These are phyloP conservation scores for Fusarium annulatum DNA, from an alignment of 2,329 filamentous ascomycete genomes.

Conservation along the genomic window DNA sequence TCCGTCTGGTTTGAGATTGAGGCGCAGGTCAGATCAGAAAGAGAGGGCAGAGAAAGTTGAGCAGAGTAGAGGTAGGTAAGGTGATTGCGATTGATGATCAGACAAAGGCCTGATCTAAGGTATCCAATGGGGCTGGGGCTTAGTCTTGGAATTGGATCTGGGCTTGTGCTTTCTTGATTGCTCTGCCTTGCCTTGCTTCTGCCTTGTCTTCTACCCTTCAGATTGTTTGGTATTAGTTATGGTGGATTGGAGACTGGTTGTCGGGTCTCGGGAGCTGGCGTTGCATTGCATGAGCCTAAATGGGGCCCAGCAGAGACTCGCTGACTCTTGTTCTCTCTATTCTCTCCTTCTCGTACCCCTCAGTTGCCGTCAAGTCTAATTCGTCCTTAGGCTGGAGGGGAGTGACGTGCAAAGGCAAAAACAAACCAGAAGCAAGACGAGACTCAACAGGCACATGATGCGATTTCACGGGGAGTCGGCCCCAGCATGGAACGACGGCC, in stretches of 20 bases:
- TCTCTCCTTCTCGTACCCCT: slow-evolving; percentile 6
- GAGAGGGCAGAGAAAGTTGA: slow-evolving; percentile 3
- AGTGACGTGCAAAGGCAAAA: slow-evolving; percentile 33
- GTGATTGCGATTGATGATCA: slow-evolving; percentile 12
- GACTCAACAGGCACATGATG: slow-evolving; percentile 28
- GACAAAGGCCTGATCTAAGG: neutral
- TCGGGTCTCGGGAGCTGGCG: slow-evolving; percentile 27
- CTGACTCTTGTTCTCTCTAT: slow-evolving; percentile 27
- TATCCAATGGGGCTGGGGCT: slow-evolving; percentile 21
- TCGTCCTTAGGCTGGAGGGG: neutral
- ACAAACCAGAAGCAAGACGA: slow-evolving; percentile 10
- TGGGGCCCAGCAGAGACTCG: slow-evolving; percentile 1
- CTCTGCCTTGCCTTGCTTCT: slow-evolving; percentile 10
- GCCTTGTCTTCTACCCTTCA: slow-evolving; percentile 14
- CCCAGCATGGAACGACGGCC: slow-evolving; percentile 32
- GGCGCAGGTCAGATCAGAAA: neutral
- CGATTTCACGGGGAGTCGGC: slow-evolving; percentile 30
- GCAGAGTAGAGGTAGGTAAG: neutral
- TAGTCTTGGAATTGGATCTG: slow-evolving; percentile 23
- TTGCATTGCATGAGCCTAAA: slow-evolving; percentile 41
- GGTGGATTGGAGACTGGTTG: slow-evolving; percentile 39
- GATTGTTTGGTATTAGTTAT: slow-evolving; percentile 37
- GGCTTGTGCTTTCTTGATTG: slow-evolving; percentile 18
- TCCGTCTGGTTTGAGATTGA: neutral
- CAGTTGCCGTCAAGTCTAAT: neutral